Conservation (phyloP, 805 yeast genomes). For the Cyberlindnera mrakii region DNA sequence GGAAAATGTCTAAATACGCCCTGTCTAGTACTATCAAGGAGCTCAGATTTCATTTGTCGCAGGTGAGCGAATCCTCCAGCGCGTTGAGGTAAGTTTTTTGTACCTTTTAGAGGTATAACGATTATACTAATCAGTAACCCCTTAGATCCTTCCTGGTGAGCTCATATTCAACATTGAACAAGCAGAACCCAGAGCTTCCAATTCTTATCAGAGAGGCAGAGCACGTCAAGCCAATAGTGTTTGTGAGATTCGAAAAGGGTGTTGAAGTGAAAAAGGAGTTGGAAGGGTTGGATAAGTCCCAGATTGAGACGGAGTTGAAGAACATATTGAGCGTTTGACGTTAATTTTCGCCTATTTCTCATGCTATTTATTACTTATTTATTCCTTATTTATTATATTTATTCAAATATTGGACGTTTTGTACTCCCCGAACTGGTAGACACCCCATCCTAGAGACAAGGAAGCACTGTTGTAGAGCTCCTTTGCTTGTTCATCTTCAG, state of each 20-base stretch:
- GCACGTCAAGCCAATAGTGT: slow-evolving; percentile 60
- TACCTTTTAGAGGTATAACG: too few species aligned
- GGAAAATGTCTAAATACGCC: slow-evolving; percentile 24
- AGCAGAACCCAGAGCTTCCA: slow-evolving; percentile 61
- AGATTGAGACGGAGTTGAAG: slow-evolving; percentile 21
- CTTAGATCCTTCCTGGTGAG: slow-evolving; percentile 51
- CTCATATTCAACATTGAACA: slow-evolving; percentile 60
- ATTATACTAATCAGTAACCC: neutral
- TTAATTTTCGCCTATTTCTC: neutral
- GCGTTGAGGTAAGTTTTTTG: slow-evolving; percentile 43
- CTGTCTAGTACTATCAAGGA: slow-evolving; percentile 57
- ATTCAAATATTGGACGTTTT: neutral
- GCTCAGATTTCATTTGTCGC: slow-evolving; percentile 76
- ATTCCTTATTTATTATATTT: neutral
- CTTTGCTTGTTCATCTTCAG: slow-evolving; percentile 32
- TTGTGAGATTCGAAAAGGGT: slow-evolving; percentile 57
- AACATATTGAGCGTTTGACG: slow-evolving; percentile 9
- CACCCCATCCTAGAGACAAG: slow-evolving; percentile 63
- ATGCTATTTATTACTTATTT: neutral
- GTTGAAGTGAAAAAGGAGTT: slow-evolving; percentile 28
- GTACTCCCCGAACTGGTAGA: slow-evolving; percentile 42
- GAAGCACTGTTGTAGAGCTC: slow-evolving; percentile 40
- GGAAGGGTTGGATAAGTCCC: slow-evolving; percentile 27
- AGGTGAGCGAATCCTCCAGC: slow-evolving; percentile 65
- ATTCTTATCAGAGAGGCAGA: slow-evolving; percentile 71